Evolutionary conservation across 495 filamentous ascomycete genomes (phyloP), one percentile per base, ranked within the genome.

Genomic region (Umbilicaria muhlenbergii): DNA sequence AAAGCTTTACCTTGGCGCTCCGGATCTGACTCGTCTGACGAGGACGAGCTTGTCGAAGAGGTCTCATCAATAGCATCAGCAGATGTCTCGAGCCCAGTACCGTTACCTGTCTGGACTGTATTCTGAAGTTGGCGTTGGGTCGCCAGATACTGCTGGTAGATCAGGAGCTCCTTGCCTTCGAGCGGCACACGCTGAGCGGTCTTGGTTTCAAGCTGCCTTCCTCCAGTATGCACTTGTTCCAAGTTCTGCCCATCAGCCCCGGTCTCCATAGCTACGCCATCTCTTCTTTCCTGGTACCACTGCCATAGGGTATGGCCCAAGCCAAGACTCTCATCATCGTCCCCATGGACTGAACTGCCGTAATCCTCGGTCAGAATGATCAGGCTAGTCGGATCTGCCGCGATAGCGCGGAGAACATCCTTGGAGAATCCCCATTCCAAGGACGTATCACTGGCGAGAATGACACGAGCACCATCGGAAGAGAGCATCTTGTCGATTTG

Each of bases 351-450:
- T 12, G 32, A 36, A 13, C 8, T 41, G 15, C 43, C 41, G 19
- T 38, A 39, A 21, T 57, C 51, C 52, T 96, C 86, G 0, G 91
- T 93, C 19, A 98, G 67, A 41, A 96, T 71, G 21, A 96, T 70
- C 34, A 94, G 62, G 53, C 94, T 98, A 31, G 75, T 73, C 2
- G 75, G 64, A 48, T 92, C 83, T 39, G 70, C 65, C 0, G 84
- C 83, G 41, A 99, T 70, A 17, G 63, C 63, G 36, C 71, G 71
- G n/a, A 96, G 60, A 5, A 87, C 74, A n/a, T 87, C 78, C 55
- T 80, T 83, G 1, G 92, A 91, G 53, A 95, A 94, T 0, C 91
- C 91, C 91, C 92, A 98, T 43, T 91, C 86, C 21, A 98, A 56
- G 24, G 85, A 89, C 0, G 78, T 69, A 58, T 95, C 87, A 39